A percentile compares a stretch with the other conserved stretches of the same genome.
Conservation (phyloP, 2,329 filamentous ascomycete species). For the Scedosporium minutisporum region DNA sequence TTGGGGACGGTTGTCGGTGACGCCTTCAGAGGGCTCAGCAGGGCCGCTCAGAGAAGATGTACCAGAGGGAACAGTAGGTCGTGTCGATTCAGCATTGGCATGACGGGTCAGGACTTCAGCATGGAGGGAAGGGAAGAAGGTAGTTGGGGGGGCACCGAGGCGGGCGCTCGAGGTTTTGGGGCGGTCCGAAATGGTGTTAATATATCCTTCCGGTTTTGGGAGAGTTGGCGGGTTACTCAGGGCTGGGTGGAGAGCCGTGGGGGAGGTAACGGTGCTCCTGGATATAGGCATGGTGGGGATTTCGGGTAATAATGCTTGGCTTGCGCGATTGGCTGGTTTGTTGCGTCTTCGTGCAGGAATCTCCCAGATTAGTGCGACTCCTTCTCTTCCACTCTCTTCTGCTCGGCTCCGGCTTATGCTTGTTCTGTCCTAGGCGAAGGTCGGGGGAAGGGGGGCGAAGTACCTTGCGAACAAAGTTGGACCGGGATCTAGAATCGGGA, state of each 20-base stretch:
- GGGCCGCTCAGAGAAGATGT: constrained; percentile 6
- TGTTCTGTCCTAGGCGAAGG: background rate
- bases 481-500: background rate
- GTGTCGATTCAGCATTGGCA: constrained; percentile 12
- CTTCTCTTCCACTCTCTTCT: background rate
- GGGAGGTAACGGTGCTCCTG: constrained; percentile 29
- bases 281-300: constrained; percentile 20
- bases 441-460: background rate
- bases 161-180: constrained; percentile 16
- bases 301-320: constrained; percentile 5
- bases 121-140: constrained; percentile 11
- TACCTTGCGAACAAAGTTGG: background rate
- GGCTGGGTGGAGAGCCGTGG: constrained; percentile 40
- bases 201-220: constrained; percentile 14
- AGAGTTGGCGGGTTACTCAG: constrained; percentile 27
- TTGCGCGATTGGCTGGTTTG: background rate
- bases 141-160: constrained; percentile 12
- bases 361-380: background rate
- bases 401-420: background rate
- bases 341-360: background rate
- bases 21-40: background rate
- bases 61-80: constrained; percentile 3
- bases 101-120: constrained; percentile 11
- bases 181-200: constrained; percentile 16
- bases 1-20: constrained; percentile 5